Evolutionary conservation across 495 filamentous ascomycete genomes (phyloP).

Genomic region (Trichoderma asperelloides): DNA sequence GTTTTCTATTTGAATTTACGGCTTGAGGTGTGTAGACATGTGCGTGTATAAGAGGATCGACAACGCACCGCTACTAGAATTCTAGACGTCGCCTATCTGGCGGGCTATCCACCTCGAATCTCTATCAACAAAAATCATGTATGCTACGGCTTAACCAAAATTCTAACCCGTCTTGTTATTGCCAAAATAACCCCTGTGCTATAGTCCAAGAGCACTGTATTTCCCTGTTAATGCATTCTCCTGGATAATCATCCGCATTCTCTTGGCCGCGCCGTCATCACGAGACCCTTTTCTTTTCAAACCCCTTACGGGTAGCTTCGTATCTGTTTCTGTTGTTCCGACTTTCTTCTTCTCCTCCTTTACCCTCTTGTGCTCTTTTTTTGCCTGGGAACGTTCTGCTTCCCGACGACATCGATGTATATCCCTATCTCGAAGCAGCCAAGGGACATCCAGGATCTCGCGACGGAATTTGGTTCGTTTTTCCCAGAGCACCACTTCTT

Average conservation of each 20-base stretch:
- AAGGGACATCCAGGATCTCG: slow-evolving; percentile 58
- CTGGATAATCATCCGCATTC: not conserved
- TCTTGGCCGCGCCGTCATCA: slow-evolving; percentile 9
- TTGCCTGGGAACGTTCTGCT: slow-evolving; percentile 31
- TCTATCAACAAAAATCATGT: no score
- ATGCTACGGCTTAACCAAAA: not conserved
- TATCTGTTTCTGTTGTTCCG: slow-evolving; percentile 22
- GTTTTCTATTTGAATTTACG: not conserved
- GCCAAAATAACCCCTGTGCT: not conserved
- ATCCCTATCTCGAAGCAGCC: slow-evolving; percentile 51
- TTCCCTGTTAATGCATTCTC: not conserved
- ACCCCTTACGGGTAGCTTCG: not conserved
- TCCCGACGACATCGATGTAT: slow-evolving; percentile 44
- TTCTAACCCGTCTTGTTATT: not conserved
- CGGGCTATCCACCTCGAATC: no score
- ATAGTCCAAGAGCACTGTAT: slow-evolving; percentile 2
- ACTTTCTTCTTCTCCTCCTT: slow-evolving; percentile 22
- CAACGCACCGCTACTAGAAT: not conserved
- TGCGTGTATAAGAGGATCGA: not conserved
- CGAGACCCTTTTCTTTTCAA: not conserved
- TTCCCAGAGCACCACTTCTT: slow-evolving; percentile 71
- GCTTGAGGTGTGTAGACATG: not conserved
- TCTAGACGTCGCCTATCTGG: not conserved
- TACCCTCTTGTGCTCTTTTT: slow-evolving; percentile 30
- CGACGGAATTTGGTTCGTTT: slow-evolving; percentile 53